Conservation (phyloP, 352 stramenopile species). For the Aphanomyces euteiches region DNA sequence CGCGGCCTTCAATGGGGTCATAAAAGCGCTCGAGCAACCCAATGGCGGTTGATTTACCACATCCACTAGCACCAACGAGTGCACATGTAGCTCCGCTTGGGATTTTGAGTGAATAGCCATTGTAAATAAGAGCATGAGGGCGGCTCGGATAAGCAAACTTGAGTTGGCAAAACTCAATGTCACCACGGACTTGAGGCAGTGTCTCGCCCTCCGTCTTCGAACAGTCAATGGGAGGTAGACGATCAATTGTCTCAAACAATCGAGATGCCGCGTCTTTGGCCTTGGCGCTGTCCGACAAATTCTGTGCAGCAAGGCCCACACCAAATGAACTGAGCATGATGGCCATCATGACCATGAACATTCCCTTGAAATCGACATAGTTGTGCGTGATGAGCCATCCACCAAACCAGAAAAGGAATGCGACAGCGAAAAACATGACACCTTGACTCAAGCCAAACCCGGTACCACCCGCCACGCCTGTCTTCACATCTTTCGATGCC, state of each 20-base stretch:
- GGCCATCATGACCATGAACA: constrained; percentile 70
- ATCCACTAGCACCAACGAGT: constrained; percentile 80
- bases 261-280: constrained; percentile 34
- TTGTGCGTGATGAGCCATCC: constrained; percentile 48
- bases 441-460: constrained; percentile 64
- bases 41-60: constrained; percentile 84
- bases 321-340: constrained; percentile 52
- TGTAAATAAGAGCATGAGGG: constrained; percentile 67
- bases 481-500: constrained; percentile 41
- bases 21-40: constrained; percentile 83
- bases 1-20: constrained; percentile 44
- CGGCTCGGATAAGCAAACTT: constrained; percentile 88
- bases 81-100: constrained; percentile 69
- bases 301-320: constrained; percentile 37
- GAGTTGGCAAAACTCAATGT: constrained; percentile 85
- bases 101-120: constrained; percentile 64
- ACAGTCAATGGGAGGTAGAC: constrained; percentile 38
- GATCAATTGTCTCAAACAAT: constrained; percentile 53
- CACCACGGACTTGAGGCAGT: constrained; percentile 30
- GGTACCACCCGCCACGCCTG: constrained; percentile 50
- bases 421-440: constrained; percentile 61
- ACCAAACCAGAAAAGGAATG: constrained; percentile 72
- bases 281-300: constrained; percentile 38
- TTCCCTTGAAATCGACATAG: constrained; percentile 59
- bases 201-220: constrained; percentile 19